These are phyloP conservation scores for Nothopassalora personata DNA, from an alignment of 2,329 filamentous ascomycete species.

Conservation along the genomic window DNA sequence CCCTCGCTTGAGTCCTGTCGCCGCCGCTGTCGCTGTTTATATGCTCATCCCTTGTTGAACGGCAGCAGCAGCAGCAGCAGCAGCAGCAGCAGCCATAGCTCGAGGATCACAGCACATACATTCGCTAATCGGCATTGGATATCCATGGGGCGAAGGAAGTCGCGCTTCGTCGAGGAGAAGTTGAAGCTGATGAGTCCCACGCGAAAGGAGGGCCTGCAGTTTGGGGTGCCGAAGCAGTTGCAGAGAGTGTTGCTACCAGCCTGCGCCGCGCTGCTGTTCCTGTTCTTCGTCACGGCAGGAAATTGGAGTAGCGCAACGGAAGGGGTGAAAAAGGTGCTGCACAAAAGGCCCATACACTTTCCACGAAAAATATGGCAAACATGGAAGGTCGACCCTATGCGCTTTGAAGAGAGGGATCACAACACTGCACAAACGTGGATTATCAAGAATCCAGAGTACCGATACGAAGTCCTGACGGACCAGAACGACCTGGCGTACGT, in stretches of 20 bases:
- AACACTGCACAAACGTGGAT: constrained; percentile 60
- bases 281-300: constrained; percentile 41
- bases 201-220: constrained; percentile 16
- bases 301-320: constrained; percentile 11
- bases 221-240: constrained; percentile 44
- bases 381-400: constrained; percentile 65
- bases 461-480: constrained; percentile 67
- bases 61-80: not conserved
- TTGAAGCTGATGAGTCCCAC: constrained; percentile 16
- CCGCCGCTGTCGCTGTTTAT: not conserved
- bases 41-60: not conserved
- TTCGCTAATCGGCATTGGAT: not conserved
- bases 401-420: constrained; percentile 60
- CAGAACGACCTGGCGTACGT: constrained; percentile 63
- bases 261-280: constrained; percentile 41
- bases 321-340: constrained; percentile 10
- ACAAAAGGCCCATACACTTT: constrained; percentile 38
- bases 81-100: not conserved
- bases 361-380: constrained; percentile 71
- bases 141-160: constrained; percentile 4
- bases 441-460: constrained; percentile 58
- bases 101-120: not conserved
- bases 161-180: constrained; percentile 7
- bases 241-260: constrained; percentile 43
- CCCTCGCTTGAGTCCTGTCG: not conserved